Evolutionary conservation across 495 filamentous ascomycete species (phyloP).

Genomic region (Penicillium steckii): DNA sequence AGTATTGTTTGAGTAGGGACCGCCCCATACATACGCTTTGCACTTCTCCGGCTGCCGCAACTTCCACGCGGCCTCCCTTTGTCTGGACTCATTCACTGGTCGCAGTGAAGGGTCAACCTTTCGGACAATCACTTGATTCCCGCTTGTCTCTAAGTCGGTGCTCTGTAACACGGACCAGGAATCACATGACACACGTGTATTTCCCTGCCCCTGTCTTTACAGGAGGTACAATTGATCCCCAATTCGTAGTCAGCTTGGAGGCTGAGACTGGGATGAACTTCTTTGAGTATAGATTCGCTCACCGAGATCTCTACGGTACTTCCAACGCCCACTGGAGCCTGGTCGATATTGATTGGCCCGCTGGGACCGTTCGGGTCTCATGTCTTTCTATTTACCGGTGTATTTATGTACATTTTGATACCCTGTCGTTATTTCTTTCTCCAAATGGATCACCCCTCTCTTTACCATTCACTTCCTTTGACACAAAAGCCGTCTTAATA

Average conservation of each 20-base stretch:
- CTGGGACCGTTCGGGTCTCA: not conserved
- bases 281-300: too few relatives aligned
- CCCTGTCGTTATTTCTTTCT: constrained; percentile 8
- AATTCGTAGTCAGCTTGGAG: too few relatives aligned
- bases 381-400: not conserved
- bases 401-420: constrained; percentile 18
- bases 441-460: not conserved
- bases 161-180: too few relatives aligned
- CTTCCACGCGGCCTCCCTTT: not conserved
- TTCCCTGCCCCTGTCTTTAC: too few relatives aligned
- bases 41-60: not conserved
- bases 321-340: not conserved
- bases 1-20: constrained; percentile 20
- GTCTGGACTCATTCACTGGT: not conserved
- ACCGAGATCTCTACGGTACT: too few relatives aligned
- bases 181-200: too few relatives aligned
- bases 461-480: not conserved
- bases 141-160: too few relatives aligned
- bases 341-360: not conserved
- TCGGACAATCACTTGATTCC: not conserved
- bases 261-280: too few relatives aligned
- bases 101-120: not conserved
- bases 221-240: too few relatives aligned
- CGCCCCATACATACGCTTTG: not conserved
- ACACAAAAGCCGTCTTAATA: not conserved